phyloP scores from a whole-genome alignment of 2,329 filamentous ascomycete genomes.

The Lasiodiplodia sp. region DNA sequence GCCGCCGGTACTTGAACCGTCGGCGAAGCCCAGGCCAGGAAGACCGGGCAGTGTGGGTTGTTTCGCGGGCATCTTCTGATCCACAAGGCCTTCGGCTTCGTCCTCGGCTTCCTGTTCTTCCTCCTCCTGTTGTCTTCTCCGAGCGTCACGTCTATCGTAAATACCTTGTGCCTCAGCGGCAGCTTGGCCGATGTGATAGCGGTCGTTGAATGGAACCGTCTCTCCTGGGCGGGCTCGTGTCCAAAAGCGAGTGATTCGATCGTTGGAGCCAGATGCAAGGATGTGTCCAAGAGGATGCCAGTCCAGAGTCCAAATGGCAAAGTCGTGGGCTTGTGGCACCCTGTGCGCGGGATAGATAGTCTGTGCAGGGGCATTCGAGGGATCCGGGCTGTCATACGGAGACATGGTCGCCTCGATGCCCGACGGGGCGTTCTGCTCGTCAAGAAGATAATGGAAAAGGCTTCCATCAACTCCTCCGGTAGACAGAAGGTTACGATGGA shows the following conservation, averaged over 20 bases:
- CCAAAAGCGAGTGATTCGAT: constrained; percentile 97
- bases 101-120: constrained; percentile 94
- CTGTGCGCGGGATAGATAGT: constrained; percentile 92
- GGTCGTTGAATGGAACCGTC: constrained; percentile 82
- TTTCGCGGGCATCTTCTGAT: constrained; percentile 80
- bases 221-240: constrained; percentile 89
- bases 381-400: constrained; percentile 85
- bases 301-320: constrained; percentile 95
- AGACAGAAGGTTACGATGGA: constrained; percentile 86
- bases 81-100: constrained; percentile 88
- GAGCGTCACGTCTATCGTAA: constrained; percentile 81
- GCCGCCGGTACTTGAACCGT: constrained; percentile 53
- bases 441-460: constrained; percentile 91
- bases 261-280: constrained; percentile 92
- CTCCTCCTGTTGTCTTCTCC: constrained; percentile 83
- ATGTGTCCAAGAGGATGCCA: constrained; percentile 98
- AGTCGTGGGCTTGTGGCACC: constrained; percentile 87
- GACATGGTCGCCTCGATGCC: constrained; percentile 76
- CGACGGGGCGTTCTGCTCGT: constrained; percentile 86
- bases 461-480: constrained; percentile 91
- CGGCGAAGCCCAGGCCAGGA: constrained; percentile 59
- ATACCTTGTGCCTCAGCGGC: constrained; percentile 95
- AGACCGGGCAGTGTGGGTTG: constrained; percentile 62
- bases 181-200: constrained; percentile 93
- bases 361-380: constrained; percentile 79